Base-by-base conservation (phyloP, 2,329 filamentous ascomycete genomes). In the Aspergillus sp. region DNA sequence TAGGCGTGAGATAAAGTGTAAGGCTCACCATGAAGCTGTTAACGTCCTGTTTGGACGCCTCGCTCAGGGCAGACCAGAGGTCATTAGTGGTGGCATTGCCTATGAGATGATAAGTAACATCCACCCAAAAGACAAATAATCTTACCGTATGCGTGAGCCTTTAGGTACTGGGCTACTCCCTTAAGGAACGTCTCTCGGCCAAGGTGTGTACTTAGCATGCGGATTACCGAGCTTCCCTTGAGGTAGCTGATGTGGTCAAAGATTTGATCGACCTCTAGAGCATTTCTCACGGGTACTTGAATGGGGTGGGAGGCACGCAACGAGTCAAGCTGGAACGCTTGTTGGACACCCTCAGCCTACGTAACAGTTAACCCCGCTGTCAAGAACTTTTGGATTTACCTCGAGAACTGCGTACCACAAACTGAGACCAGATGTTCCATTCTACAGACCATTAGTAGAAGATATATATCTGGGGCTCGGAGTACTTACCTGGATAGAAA, bases 391-490 rank as follows among this genome's bases (percentile, higher is more conserved):
- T 58, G 70, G 52, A 71, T 67, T 72, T 85, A 85, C 85, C 84
- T 86, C 79, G 80, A 62, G 80, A 77, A 77, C 78, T 81, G 81
- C 85, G 83, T 84, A 87, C 85, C 71, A 98, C 92, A 80, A 97
- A 99, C 80, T 97, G 93, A 61, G 91, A 90, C 95, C 95, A 99
- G 34, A 98, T 91, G 71, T 98, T 89, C 94, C 95, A 98, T 68
- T 97, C 94, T 85, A 64, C 31, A 60, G 50, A 43, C 50, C 45
- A 28, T 45, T 46, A 7, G 31, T 34, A 59, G 74, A 64, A 75
- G 69, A 7, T n/a, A 59, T 41, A 4, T 31, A 30, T 2, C 19
- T 48, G 48, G 7, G 8, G 13, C 17, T 41, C 31, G 11, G n/a
- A 48, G 7, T 23, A 66, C 77, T 66, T 77, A 85, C 84, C 83